phyloP scores from a whole-genome alignment of 306 rosid species.

The Prunus mongolica region DNA sequence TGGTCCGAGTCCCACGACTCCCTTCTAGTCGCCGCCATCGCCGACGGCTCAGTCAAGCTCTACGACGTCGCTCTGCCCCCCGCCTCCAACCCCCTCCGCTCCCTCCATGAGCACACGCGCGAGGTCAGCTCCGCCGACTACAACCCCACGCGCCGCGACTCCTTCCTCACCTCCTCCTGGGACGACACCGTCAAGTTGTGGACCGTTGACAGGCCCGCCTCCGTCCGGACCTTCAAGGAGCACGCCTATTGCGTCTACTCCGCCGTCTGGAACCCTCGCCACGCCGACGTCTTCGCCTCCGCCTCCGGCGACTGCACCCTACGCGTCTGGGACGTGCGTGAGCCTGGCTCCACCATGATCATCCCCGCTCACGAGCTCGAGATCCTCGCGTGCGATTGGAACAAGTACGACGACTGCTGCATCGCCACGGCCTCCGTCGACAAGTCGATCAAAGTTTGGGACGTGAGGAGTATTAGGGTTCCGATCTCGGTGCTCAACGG shows the following conservation, averaged over 20 bases:
- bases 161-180: constrained; percentile 88
- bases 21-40: constrained; percentile 78
- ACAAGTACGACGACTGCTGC: constrained; percentile 80
- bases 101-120: constrained; percentile 86
- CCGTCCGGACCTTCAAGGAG: constrained; percentile 81
- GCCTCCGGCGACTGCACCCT: constrained; percentile 93
- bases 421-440: constrained; percentile 82
- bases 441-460: constrained; percentile 84
- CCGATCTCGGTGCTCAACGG: constrained; percentile 75
- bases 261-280: constrained; percentile 92
- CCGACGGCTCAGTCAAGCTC: constrained; percentile 91
- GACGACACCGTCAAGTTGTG: constrained; percentile 85
- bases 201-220: constrained; percentile 81
- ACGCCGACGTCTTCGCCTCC: constrained; percentile 84
- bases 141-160: constrained; percentile 93
- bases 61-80: constrained; percentile 80
- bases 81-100: constrained; percentile 74
- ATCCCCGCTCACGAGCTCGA: constrained; percentile 75
- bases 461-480: constrained; percentile 54
- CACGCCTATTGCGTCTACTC: constrained; percentile 91
- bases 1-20: constrained; percentile 98
- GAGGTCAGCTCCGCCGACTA: constrained; percentile 79
- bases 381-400: constrained; percentile 80
- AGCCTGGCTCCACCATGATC: constrained; percentile 76
- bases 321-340: constrained; percentile 89